Evolutionary conservation across 2,329 filamentous ascomycete species (phyloP).

Genomic region (Thelonectria rubi): DNA sequence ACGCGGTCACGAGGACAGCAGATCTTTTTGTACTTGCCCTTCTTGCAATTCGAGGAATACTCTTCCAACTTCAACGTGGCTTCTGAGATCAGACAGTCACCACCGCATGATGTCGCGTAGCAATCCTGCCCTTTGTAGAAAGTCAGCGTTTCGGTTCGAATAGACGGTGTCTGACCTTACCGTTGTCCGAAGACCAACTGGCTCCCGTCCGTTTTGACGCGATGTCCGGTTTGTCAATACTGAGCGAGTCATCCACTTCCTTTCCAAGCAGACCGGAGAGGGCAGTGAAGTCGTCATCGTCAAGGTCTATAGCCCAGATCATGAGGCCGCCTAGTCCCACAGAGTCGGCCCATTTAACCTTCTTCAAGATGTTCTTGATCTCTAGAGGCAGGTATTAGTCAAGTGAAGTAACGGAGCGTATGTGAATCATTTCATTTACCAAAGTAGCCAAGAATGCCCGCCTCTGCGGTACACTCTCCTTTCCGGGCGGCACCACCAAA

Average conservation of each 20-base stretch:
- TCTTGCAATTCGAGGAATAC: neutral
- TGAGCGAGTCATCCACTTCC: neutral
- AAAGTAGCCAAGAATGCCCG: constrained; percentile 32
- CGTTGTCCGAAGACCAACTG: neutral
- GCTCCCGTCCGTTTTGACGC: neutral
- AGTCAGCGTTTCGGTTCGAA: neutral
- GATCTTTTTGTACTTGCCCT: neutral
- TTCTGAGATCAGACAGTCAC: neutral
- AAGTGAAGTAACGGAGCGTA: too few relatives aligned
- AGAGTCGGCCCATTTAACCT: neutral
- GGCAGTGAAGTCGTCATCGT: neutral
- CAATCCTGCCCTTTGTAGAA: neutral
- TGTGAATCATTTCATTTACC: too few relatives aligned
- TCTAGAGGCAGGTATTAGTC: too few relatives aligned
- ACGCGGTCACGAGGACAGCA: neutral
- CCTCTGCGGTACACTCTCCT: constrained; percentile 31
- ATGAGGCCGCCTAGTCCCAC: neutral
- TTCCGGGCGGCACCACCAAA: constrained; percentile 26
- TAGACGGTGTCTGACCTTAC: neutral
- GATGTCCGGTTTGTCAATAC: neutral
- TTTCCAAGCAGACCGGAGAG: neutral
- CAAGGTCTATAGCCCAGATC: constrained; percentile 1
- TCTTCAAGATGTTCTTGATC: too few relatives aligned
- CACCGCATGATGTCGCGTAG: neutral
- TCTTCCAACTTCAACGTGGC: neutral